A percentile compares a stretch with the other conserved stretches of the same genome.
These are phyloP conservation scores for Penicillium sp. DNA, from an alignment of 2,329 filamentous ascomycete genomes.

Conservation along the genomic window DNA sequence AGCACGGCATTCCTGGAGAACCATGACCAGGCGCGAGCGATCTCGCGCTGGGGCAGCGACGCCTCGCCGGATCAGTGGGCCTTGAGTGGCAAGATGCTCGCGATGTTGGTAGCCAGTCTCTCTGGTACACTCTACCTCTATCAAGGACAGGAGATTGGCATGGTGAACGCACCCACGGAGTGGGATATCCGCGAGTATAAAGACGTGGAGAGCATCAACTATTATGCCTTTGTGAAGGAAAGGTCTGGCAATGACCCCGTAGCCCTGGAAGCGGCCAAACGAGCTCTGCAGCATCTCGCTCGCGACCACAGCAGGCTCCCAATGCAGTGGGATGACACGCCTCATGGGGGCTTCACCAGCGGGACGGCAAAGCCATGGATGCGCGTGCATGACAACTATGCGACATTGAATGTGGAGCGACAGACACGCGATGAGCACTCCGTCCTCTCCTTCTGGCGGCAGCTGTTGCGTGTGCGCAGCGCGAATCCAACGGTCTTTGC, in stretches of 20 bases:
- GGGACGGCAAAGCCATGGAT: constrained; percentile 57
- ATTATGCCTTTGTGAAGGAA: constrained; percentile 42
- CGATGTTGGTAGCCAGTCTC: constrained; percentile 49
- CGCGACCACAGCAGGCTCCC: constrained; percentile 63
- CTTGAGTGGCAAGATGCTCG: constrained; percentile 53
- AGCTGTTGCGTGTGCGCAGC: constrained; percentile 55
- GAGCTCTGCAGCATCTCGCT: constrained; percentile 56
- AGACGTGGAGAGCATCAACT: constrained; percentile 48
- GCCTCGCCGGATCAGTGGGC: constrained; percentile 48
- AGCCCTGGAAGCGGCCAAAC: constrained; percentile 47
- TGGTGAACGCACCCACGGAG: constrained; percentile 52
- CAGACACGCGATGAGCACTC: constrained; percentile 48
- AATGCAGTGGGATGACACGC: constrained; percentile 61
- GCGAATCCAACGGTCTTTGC: constrained; percentile 58
- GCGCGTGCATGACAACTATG: constrained; percentile 54
- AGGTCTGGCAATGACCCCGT: constrained; percentile 36
- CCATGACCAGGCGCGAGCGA: constrained; percentile 59
- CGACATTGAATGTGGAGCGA: constrained; percentile 43
- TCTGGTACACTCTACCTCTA: constrained; percentile 59
- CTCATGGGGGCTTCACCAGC: constrained; percentile 62
- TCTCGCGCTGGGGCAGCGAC: constrained; percentile 54
- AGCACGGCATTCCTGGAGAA: constrained; percentile 63
- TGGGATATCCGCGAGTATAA: constrained; percentile 50
- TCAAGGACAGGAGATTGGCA: constrained; percentile 61
- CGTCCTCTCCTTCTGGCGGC: constrained; percentile 60